Evolutionary conservation across 2,329 filamentous ascomycete species (phyloP).

Genomic region (Raffaelea deltoideospora): DNA sequence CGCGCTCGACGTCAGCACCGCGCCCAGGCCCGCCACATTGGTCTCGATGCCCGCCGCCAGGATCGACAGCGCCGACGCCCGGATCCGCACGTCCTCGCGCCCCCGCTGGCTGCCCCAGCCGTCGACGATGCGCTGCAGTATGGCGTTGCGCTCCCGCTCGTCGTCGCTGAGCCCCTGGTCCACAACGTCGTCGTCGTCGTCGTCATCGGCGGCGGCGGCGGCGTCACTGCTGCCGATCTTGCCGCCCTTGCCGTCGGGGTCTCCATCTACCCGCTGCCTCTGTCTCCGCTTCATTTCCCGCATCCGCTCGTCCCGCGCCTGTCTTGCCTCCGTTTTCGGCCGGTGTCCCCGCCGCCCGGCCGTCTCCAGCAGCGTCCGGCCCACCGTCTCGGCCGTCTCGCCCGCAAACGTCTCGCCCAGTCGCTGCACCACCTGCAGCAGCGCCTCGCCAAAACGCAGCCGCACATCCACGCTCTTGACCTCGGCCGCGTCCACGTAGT

Average conservation of each 20-base stretch:
- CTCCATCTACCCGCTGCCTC: conserved; percentile 31
- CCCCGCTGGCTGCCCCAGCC: conserved; percentile 54
- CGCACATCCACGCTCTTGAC: conserved; percentile 44
- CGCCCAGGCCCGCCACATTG: conserved; percentile 39
- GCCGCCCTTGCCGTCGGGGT: too few species aligned
- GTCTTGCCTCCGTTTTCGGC: conserved; percentile 41
- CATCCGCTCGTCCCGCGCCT: conserved; percentile 33
- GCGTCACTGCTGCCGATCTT: conserved; percentile 13
- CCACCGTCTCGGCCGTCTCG: conserved; percentile 33
- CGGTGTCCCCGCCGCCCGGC: conserved; percentile 48
- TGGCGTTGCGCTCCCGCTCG: conserved; percentile 30
- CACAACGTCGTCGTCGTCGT: conserved; percentile 33
- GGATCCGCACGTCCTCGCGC: conserved; percentile 54
- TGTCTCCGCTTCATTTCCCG: conserved; percentile 32
- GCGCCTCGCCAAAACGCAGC: conserved; percentile 52
- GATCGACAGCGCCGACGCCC: conserved; percentile 53
- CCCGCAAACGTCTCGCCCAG: conserved; percentile 40
- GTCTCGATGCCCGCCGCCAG: conserved; percentile 45
- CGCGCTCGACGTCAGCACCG: conserved; percentile 34
- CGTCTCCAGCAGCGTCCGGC: conserved; percentile 45
- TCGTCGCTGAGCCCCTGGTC: conserved; percentile 27
- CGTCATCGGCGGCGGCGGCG: conserved; percentile 31
- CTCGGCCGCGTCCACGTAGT: conserved; percentile 51
- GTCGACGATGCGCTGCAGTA: conserved; percentile 42
- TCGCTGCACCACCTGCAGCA: conserved; percentile 48